Evolutionary conservation across 1,284 basidiomycete genomes (phyloP).

Genomic region (Flammula alnicola): DNA sequence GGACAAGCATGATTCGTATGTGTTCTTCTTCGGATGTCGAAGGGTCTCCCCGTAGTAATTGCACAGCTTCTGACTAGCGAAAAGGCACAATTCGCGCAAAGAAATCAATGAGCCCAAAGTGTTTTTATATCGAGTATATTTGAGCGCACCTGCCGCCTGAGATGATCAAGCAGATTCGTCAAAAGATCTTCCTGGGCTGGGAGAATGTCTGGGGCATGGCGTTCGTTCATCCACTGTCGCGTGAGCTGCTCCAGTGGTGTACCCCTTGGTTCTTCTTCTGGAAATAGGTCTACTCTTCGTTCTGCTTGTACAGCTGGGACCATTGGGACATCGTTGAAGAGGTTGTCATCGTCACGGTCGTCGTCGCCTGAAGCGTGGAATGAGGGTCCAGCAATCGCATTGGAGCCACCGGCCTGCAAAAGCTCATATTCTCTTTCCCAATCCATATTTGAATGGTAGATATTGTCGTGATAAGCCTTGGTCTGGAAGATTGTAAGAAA

Average conservation of each 20-base stretch:
- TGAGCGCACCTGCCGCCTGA: conserved; percentile 81
- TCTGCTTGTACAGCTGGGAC: conserved; percentile 1
- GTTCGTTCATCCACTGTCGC: conserved; percentile 85
- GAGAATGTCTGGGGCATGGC: conserved; percentile 82
- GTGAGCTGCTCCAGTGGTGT: conserved; percentile 67
- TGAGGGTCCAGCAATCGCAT: conserved; percentile 16
- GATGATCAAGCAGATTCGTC: conserved; percentile 75
- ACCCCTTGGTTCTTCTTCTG: conserved; percentile 30
- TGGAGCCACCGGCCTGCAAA: conserved; percentile 21
- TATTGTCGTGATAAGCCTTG: no score
- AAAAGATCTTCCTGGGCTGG: conserved; percentile 78
- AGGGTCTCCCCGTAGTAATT: conserved; percentile 75
- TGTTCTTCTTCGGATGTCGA: conserved; percentile 89
- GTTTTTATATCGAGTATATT: background rate
- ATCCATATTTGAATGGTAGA: conserved; percentile 32
- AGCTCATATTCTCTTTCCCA: conserved; percentile 41
- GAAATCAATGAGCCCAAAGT: conserved; percentile 12
- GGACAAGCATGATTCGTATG: conserved; percentile 87
- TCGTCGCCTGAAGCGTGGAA: conserved; percentile 6
- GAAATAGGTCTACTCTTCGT: background rate
- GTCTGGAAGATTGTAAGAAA: no score
- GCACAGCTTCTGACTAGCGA: conserved; percentile 62
- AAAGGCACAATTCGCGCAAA: conserved; percentile 10
- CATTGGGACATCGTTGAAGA: conserved; percentile 11
- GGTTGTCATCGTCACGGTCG: conserved; percentile 15